These are phyloP conservation scores for Pseudogymnoascus sp. DNA, from an alignment of 2,329 filamentous ascomycete species.

Conservation along the genomic window DNA sequence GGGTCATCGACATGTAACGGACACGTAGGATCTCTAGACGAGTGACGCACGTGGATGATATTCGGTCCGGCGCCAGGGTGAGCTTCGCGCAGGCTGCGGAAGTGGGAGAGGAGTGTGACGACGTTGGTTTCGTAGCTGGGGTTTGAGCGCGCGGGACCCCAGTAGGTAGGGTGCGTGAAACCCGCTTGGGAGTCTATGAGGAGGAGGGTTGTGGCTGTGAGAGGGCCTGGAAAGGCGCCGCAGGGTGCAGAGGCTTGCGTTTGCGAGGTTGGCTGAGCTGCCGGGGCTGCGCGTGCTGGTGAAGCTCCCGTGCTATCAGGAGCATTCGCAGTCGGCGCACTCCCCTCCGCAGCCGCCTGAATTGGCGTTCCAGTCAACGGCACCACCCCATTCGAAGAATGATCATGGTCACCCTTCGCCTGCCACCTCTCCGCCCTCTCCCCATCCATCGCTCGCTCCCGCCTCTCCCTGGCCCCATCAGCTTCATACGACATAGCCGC, in stretches of 20 bases:
- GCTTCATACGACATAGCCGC: not conserved
- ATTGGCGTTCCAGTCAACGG: not conserved
- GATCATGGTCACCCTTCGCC: too few relatives aligned
- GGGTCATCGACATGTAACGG: slow-evolving; percentile 32
- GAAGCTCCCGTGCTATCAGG: too few relatives aligned
- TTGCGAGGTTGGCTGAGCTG: too few relatives aligned
- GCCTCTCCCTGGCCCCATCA: not conserved
- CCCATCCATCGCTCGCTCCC: not conserved
- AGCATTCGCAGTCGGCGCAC: too few relatives aligned
- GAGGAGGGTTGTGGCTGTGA: slow-evolving; percentile 33
- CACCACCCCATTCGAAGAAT: not conserved
- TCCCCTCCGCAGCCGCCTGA: too few relatives aligned
- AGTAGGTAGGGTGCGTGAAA: slow-evolving; percentile 33
- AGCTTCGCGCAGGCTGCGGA: slow-evolving; percentile 32
- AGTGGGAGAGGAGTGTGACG: slow-evolving; percentile 30
- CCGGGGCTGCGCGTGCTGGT: too few relatives aligned
- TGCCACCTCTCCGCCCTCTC: not conserved
- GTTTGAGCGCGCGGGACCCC: slow-evolving; percentile 36
- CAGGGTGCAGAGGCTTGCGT: not conserved
- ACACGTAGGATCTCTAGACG: slow-evolving; percentile 30
- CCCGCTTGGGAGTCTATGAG: slow-evolving; percentile 41
- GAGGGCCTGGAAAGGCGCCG: not conserved
- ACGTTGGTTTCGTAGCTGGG: slow-evolving; percentile 37
- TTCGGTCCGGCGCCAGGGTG: slow-evolving; percentile 20
- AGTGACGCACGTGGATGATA: slow-evolving; percentile 40